These are phyloP conservation scores for Lunasporangiospora selenospora DNA, from an alignment of 192 early-diverging fungal genomes.

Conservation along the genomic window DNA sequence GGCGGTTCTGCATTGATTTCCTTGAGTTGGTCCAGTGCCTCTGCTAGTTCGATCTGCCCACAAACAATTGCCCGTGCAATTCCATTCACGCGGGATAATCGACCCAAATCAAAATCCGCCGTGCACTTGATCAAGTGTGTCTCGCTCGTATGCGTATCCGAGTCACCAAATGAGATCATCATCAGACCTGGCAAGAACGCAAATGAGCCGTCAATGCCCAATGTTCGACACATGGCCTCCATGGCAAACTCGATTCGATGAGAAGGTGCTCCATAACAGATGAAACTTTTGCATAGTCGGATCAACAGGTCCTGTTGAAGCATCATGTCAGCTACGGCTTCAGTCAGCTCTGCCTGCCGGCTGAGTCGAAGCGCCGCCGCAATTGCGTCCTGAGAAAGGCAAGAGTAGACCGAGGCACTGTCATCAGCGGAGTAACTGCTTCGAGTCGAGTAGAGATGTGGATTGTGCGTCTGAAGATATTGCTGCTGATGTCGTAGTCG, in stretches of 20 bases:
- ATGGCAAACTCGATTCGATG: slow-evolving; percentile 57
- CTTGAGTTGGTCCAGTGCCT: slow-evolving; percentile 59
- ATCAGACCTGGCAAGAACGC: slow-evolving; percentile 73
- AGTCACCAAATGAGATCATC: slow-evolving; percentile 77
- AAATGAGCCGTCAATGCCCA: slow-evolving; percentile 72
- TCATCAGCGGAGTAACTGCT: slow-evolving; percentile 5
- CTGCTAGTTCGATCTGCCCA: slow-evolving; percentile 55
- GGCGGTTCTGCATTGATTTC: slow-evolving; percentile 64
- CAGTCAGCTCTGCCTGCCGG: slow-evolving; percentile 24
- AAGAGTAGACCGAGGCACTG: slow-evolving; percentile 27
- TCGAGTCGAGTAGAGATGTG: slow-evolving; percentile 3
- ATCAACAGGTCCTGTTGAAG: slow-evolving; percentile 56
- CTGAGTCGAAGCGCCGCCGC: slow-evolving; percentile 12
- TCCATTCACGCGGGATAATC: slow-evolving; percentile 67
- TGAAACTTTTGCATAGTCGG: slow-evolving; percentile 54
- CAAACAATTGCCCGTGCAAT: slow-evolving; percentile 63
- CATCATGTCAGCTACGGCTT: slow-evolving; percentile 44
- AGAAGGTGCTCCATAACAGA: slow-evolving; percentile 58
- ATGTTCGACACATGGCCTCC: slow-evolving; percentile 50
- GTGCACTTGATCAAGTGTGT: slow-evolving; percentile 71
- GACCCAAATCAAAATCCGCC: slow-evolving; percentile 70
- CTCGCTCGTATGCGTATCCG: slow-evolving; percentile 78
- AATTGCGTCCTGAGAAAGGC: slow-evolving; percentile 10
- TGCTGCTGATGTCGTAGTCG: not conserved
- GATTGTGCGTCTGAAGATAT: slow-evolving; percentile 4